These are phyloP conservation scores for Penicillium verrucosum DNA, from an alignment of 2,329 filamentous ascomycete species.

Conservation along the genomic window DNA sequence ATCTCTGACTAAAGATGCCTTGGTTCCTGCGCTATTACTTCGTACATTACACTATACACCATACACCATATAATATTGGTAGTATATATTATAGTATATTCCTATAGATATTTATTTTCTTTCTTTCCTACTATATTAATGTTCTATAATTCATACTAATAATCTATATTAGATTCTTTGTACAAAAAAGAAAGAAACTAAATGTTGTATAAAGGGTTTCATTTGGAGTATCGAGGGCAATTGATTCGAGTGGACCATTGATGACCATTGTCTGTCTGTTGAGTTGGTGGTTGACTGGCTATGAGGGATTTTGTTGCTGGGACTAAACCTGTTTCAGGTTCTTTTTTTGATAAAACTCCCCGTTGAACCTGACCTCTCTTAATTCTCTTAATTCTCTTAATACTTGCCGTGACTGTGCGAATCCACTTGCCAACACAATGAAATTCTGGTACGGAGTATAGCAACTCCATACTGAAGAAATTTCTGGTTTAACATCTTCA, in stretches of 20 bases:
- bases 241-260: conserved; percentile 2
- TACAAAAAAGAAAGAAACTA: background rate
- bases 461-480: background rate
- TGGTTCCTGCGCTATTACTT: conserved; percentile 3
- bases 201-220: background rate
- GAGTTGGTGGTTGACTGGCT: conserved; percentile 2
- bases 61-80: background rate
- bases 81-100: background rate
- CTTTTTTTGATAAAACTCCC: background rate
- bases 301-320: conserved; percentile 21
- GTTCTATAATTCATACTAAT: background rate
- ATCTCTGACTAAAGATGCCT: background rate
- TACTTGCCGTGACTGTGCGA: background rate
- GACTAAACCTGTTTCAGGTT: conserved; percentile 10
- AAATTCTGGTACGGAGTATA: background rate
- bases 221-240: background rate
- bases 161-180: background rate
- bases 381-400: background rate
- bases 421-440: conserved; percentile 8
- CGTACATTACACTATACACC: background rate
- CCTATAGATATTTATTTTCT: background rate
- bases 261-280: conserved; percentile 5
- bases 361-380: background rate
- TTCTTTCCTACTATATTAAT: background rate
- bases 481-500: background rate